Evolutionary conservation across 768 basidiomycete genomes (phyloP).

Genomic region (Kwoniella botswanensis): DNA sequence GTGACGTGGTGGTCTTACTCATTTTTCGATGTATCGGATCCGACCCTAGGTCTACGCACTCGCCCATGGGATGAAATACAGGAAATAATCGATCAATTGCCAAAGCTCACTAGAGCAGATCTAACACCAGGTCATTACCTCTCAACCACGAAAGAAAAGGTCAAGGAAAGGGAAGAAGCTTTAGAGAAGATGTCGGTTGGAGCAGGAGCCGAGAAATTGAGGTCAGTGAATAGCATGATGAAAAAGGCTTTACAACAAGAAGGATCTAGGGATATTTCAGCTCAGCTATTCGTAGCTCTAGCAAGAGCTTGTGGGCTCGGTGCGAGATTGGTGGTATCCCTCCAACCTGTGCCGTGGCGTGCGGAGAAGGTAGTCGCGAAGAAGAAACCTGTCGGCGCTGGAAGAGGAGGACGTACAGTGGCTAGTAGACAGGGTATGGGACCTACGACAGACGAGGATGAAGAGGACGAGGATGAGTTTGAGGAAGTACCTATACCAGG

Average conservation of each 20-base stretch:
- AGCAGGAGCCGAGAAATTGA: constrained; percentile 69
- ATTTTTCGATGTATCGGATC: constrained; percentile 62
- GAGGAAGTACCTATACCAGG: constrained; percentile 51
- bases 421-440: constrained; percentile 48
- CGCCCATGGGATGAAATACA: constrained; percentile 76
- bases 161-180: constrained; percentile 60
- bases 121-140: constrained; percentile 29
- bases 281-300: constrained; percentile 87
- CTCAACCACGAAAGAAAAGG: constrained; percentile 39
- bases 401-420: constrained; percentile 35
- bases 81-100: constrained; percentile 53
- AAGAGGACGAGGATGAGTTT: constrained; percentile 51
- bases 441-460: constrained; percentile 32
- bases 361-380: constrained; percentile 57
- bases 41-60: constrained; percentile 64
- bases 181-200: constrained; percentile 55
- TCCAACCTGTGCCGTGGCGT: constrained; percentile 93
- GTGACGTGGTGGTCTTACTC: constrained; percentile 80
- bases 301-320: constrained; percentile 86
- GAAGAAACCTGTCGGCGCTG: constrained; percentile 43
- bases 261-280: constrained; percentile 83
- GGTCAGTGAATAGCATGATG: constrained; percentile 84
- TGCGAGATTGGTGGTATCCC: constrained; percentile 80
- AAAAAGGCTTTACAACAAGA: constrained; percentile 81
- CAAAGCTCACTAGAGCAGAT: constrained; percentile 49